A percentile compares a stretch with the other conserved stretches of the same genome.
Evolutionary conservation across 306 rosid genomes (phyloP).

Genomic region (Benincasa hispida): DNA sequence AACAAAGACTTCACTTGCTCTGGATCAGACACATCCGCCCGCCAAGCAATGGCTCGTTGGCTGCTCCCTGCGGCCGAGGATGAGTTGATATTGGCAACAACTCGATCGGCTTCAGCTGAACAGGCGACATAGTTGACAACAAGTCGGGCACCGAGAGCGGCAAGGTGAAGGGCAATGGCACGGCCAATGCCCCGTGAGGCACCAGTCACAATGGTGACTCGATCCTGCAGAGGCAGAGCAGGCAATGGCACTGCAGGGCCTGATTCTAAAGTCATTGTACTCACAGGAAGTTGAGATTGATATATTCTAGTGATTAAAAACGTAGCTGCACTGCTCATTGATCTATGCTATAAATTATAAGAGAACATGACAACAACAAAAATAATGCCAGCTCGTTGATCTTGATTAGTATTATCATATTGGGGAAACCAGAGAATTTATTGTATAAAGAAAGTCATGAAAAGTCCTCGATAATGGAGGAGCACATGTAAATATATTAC

Average conservation of each 20-base stretch:
- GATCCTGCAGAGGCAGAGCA: background rate
- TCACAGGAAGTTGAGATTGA: background rate
- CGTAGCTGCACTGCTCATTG: background rate
- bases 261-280: background rate
- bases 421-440: background rate
- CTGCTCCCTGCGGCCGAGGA: background rate
- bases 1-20: conserved; percentile 28
- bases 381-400: background rate
- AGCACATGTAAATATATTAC: background rate
- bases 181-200: conserved; percentile 46
- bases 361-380: background rate
- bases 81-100: conserved; percentile 25
- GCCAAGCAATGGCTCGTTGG: conserved; percentile 17
- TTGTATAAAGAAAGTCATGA: background rate
- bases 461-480: background rate
- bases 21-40: conserved; percentile 30
- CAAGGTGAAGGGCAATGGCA: conserved; percentile 35
- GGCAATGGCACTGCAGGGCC: background rate
- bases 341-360: background rate
- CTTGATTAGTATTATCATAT: background rate
- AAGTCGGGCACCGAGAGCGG: conserved; percentile 32
- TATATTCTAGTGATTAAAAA: background rate
- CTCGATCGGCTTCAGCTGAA: conserved; percentile 22
- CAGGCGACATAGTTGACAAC: conserved; percentile 25
- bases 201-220: background rate